Evolutionary conservation across 176 grass and related monocot species (phyloP).

Genomic region (Bromus sterilis): DNA sequence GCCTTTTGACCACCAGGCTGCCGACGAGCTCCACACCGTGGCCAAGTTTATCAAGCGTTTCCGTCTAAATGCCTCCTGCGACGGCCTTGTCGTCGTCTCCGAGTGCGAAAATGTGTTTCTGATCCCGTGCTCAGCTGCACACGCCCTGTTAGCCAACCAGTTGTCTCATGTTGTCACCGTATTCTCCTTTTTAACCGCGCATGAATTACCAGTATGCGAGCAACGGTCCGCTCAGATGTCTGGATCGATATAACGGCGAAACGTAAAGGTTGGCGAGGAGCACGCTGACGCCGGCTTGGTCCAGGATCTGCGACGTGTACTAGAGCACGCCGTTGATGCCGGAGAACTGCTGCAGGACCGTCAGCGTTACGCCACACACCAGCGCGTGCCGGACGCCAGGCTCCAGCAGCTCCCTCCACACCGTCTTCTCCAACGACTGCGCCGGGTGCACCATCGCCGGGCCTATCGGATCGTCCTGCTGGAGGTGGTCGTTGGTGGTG

Average conservation of each 20-base stretch:
- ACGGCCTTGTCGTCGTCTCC: neutral
- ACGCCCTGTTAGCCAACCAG: too few species aligned
- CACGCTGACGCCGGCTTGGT: too few species aligned
- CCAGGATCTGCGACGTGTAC: slow-evolving; percentile 51
- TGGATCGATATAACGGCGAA: too few species aligned
- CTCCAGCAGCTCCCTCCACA: neutral
- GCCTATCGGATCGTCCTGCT: neutral
- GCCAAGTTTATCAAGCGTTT: neutral
- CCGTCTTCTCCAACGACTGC: too few species aligned
- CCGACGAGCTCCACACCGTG: neutral
- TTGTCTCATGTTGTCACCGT: too few species aligned
- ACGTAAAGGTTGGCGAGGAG: neutral
- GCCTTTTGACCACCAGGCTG: neutral
- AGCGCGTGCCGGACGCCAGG: neutral
- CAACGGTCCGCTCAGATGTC: too few species aligned
- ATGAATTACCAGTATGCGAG: too few species aligned
- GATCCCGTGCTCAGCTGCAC: too few species aligned
- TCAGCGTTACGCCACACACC: too few species aligned
- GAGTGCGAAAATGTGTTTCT: too few species aligned
- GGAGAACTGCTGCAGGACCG: too few species aligned
- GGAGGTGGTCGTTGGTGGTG: neutral
- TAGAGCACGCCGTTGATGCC: slow-evolving; percentile 78
- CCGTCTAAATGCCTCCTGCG: neutral
- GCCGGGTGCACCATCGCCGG: neutral
- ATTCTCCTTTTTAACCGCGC: too few species aligned